A percentile compares a stretch with the other conserved stretches of the same genome.
Evolutionary conservation across 2,329 filamentous ascomycete genomes (phyloP).

Genomic region (Nemania diffusa): DNA sequence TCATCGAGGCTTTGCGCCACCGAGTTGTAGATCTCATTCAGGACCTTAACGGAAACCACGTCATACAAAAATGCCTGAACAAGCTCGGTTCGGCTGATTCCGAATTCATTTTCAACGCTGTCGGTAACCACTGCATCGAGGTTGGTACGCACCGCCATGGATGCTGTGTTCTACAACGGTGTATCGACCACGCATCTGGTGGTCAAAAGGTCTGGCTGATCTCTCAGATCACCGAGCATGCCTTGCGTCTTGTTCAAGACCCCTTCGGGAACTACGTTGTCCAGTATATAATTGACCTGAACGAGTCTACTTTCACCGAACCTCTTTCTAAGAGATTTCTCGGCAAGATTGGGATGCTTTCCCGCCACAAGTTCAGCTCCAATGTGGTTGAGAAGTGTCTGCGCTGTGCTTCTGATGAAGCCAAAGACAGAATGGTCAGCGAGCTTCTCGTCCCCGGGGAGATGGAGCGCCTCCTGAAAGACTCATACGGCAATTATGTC

Average conservation of each 20-base stretch:
- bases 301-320: constrained; percentile 87
- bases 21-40: constrained; percentile 95
- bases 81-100: constrained; percentile 86
- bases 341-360: constrained; percentile 75
- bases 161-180: constrained; percentile 97
- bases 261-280: constrained; percentile 99
- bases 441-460: constrained; percentile 81
- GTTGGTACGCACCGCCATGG: constrained; percentile 98
- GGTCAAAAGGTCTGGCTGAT: constrained; percentile 90
- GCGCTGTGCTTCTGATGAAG: constrained; percentile 79
- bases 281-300: constrained; percentile 97
- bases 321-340: constrained; percentile 85
- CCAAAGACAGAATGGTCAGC: constrained; percentile 83
- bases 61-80: constrained; percentile 99
- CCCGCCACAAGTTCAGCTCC: constrained; percentile 98
- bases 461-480: constrained; percentile 88
- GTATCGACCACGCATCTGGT: constrained; percentile 95
- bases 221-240: constrained; percentile 84
- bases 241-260: constrained; percentile 91
- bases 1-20: constrained; percentile 83
- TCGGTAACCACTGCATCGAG: constrained; percentile 84
- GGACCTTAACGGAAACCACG: constrained; percentile 97
- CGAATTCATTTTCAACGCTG: constrained; percentile 96
- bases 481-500: constrained; percentile 97
- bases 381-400: constrained; percentile 98